Conservation (phyloP, 1,284 basidiomycete genomes). For the Ustilago sp. region DNA sequence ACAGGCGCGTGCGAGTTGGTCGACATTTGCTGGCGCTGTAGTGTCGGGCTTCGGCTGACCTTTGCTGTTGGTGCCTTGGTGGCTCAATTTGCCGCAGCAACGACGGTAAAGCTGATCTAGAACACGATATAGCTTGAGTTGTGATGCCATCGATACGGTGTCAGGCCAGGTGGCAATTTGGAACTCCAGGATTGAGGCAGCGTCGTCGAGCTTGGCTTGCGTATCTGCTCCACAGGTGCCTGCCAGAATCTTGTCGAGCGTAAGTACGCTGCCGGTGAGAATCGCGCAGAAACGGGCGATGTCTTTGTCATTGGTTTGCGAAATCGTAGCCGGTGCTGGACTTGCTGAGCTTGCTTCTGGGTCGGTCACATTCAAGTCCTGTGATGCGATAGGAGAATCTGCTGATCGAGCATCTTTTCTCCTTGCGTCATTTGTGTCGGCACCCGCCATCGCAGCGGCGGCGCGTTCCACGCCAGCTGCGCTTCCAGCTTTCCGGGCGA, state of each 20-base stretch:
- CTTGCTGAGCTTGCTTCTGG: not conserved
- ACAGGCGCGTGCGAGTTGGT: constrained; percentile 33
- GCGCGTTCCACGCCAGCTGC: constrained; percentile 37
- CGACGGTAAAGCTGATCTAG: constrained; percentile 49
- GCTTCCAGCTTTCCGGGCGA: constrained; percentile 44
- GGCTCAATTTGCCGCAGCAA: constrained; percentile 33
- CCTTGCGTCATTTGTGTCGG: not conserved
- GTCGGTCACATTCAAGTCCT: not conserved
- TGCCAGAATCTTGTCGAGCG: constrained; percentile 38
- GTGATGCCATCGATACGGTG: constrained; percentile 20
- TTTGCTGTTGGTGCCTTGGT: constrained; percentile 40
- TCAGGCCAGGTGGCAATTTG: constrained; percentile 28
- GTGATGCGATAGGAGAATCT: not conserved
- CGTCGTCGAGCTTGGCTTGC: constrained; percentile 34
- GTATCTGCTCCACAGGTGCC: constrained; percentile 21
- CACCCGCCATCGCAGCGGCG: constrained; percentile 25
- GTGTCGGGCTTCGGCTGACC: constrained; percentile 35
- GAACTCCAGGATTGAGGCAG: constrained; percentile 10
- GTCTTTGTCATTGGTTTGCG: constrained; percentile 18
- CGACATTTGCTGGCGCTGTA: constrained; percentile 20
- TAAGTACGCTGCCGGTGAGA: constrained; percentile 34
- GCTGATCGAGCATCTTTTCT: not conserved
- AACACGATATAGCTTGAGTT: constrained; percentile 49
- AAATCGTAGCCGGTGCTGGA: not conserved
- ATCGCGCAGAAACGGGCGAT: constrained; percentile 29